These are phyloP conservation scores for Xylariaceae sp. DNA, from an alignment of 2,329 filamentous ascomycete genomes.

Conservation along the genomic window DNA sequence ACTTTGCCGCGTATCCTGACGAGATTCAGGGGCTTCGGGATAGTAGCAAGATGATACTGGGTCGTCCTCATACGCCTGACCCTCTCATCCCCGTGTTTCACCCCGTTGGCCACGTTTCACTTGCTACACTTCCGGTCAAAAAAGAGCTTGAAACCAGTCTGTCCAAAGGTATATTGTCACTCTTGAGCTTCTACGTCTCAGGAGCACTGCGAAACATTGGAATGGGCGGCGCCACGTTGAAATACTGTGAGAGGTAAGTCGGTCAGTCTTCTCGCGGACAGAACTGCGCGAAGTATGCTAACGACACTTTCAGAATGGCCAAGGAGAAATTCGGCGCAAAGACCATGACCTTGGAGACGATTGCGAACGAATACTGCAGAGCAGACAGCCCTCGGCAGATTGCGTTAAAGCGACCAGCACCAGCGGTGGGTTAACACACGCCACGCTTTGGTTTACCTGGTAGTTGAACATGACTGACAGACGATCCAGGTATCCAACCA, in stretches of 20 bases:
- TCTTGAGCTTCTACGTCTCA: conserved; percentile 28
- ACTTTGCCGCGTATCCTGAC: conserved; percentile 21
- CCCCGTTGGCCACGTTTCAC: conserved; percentile 32
- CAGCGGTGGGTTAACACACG: conserved; percentile 11
- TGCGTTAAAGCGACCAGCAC: conserved; percentile 18
- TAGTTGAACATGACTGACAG: conserved; percentile 2
- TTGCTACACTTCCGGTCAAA: conserved; percentile 22
- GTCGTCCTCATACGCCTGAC: conserved; percentile 18
- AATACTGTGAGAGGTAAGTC: conserved; percentile 21
- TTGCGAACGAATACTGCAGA: conserved; percentile 20
- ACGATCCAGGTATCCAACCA: conserved; percentile 21
- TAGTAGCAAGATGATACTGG: conserved; percentile 18
- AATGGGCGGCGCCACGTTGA: conserved; percentile 22
- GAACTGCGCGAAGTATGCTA: too few species aligned
- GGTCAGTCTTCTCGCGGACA: neutral
- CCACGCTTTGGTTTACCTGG: neutral
- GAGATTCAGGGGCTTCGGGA: conserved; percentile 16
- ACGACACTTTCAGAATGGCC: conserved; percentile 18
- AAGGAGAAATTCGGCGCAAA: conserved; percentile 22
- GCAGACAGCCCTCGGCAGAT: conserved; percentile 22
- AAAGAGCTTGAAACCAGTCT: conserved; percentile 18
- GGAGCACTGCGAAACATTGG: conserved; percentile 22
- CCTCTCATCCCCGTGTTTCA: conserved; percentile 19
- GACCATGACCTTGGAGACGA: conserved; percentile 24
- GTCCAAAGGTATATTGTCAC: conserved; percentile 21